Evolutionary conservation across 306 rosid species (phyloP), one percentile per base, ranked within the genome.

Genomic region (Macrotyloma uniflorum): DNA sequence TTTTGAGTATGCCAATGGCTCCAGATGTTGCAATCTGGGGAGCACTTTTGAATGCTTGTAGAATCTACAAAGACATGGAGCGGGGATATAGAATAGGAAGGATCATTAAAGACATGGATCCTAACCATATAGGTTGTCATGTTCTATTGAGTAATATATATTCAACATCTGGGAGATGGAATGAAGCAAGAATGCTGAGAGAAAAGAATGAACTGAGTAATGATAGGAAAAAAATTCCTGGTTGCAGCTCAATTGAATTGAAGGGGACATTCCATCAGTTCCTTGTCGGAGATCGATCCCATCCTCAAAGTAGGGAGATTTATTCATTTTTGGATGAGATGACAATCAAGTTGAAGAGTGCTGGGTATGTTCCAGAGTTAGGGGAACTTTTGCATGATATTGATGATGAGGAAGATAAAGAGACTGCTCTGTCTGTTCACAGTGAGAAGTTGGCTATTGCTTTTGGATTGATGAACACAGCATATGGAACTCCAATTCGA

Each of bases 21-120:
- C 90, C 93, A 32, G 90, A 88, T 75, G 84, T 87, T 35, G 88
- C 86, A 33, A 83, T 88, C 32, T 91, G 92, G 91, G 93, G 90
- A 30, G 89, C 97, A 58, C 72, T 91, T 49, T 86, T 91, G 19
- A 74, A 85, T 75, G 87, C 92, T 40, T 91, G 93, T 76, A 84
- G 89, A 80, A 90, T 90, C 45, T 91, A 90, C 74, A 88, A 88
- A 85, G 90, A 90, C 59, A 71, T 85, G 83, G 71, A 82, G 67
- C 72, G 89, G 58, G 97, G 87, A 38, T 80, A 87, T 71, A 77
- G 86, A 80, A 72, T 87, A 42, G 93, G 97, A 12, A 90, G 59
- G 64, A 83, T 71, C 50, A 64, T 92, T 46, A 78, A 79, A 74
- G 90, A 78, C 69, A 53, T 89, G 22, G 87, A 89, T 77, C 83